Base-by-base conservation (phyloP, 495 filamentous ascomycete species). In the Daldinia childiae region DNA sequence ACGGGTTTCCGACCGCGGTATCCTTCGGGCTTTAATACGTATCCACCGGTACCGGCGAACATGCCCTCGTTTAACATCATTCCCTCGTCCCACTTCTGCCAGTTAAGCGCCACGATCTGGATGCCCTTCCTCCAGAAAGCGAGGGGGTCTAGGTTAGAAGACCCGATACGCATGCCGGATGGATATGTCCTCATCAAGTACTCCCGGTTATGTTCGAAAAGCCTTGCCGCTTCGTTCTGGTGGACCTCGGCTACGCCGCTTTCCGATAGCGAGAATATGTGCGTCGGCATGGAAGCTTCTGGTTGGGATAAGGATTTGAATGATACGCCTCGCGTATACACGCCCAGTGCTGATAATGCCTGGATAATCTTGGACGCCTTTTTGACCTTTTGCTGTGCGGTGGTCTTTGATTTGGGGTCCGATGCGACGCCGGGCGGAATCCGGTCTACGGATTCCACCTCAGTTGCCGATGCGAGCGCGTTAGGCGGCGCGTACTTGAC, bases 21-120 rank as follows among this genome's bases (percentile, higher is more conserved):
- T 9, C 81, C 91, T 27, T 83, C 77, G 0, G 95, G 94, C 74
- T 98, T 98, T 1, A 95, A 83, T 1, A 95, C 89, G 84, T 93
- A 98, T 17, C 95, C 95, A 4, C 82, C 84, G 1, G 90, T 90
- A 11, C 90, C 90, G 4, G 86, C 85, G 76, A 98, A 98, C 93
- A 98, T 95, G 63, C 88, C 95, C 73, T 93, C 89, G 74, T 97
- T 97, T 1, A 97, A 86, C 95, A 98, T 98, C 91, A 93, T 96
- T 12, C 93, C 94, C 63, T 90, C 89, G 74, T 98, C 95, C 74
- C 89, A 88, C 61, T 89, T 90, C 73, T 98, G 95, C 94, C 95
- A 98, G 79, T 98, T 98, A 43, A 98, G 83, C 1, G 95, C 95
- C 0, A 96, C 93, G 50, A 97, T 90, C 80, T 98, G 95, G 4